Conservation (phyloP, 495 filamentous ascomycete genomes). For the Massariosphaeria phaeospora region DNA sequence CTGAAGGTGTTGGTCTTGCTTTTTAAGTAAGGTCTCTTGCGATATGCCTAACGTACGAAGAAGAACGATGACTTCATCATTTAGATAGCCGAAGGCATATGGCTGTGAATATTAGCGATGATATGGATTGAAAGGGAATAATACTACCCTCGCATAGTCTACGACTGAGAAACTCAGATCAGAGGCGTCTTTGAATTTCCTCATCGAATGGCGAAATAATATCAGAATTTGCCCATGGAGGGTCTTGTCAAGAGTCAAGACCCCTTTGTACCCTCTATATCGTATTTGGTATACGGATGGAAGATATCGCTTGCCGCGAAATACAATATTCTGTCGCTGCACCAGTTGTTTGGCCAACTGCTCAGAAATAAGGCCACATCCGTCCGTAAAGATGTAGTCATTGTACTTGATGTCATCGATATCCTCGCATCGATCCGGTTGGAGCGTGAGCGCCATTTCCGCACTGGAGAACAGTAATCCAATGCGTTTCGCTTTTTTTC, state of each 20-base stretch:
- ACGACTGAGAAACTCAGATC: conserved; percentile 48
- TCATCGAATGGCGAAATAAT: conserved; percentile 51
- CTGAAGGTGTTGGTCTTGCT: conserved; percentile 45
- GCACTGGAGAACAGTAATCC: conserved; percentile 48
- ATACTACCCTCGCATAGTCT: conserved; percentile 45
- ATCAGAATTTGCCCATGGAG: conserved; percentile 39
- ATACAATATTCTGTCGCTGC: conserved; percentile 39
- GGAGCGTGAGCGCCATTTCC: conserved; percentile 39
- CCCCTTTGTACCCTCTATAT: conserved; percentile 51
- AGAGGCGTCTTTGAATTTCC: conserved; percentile 45
- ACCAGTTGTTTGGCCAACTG: conserved; percentile 41
- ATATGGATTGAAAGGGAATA: not conserved
- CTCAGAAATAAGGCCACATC: conserved; percentile 47
- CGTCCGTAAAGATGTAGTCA: conserved; percentile 50
- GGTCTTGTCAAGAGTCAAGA: conserved; percentile 45
- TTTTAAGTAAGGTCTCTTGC: conserved; percentile 39
- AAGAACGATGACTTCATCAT: conserved; percentile 49
- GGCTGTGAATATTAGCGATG: conserved; percentile 38
- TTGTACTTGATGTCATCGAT: conserved; percentile 45
- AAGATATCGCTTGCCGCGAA: conserved; percentile 43
- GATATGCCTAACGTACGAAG: conserved; percentile 45
- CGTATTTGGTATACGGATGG: conserved; percentile 51
- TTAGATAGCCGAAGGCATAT: conserved; percentile 48
- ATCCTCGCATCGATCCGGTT: conserved; percentile 44
- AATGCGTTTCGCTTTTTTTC: conserved; percentile 50